Percentiles rank a stretch among this genome's conserved stretches.
Conservation (phyloP, 352 stramenopile species). For the Thalassiosira exigua region DNA sequence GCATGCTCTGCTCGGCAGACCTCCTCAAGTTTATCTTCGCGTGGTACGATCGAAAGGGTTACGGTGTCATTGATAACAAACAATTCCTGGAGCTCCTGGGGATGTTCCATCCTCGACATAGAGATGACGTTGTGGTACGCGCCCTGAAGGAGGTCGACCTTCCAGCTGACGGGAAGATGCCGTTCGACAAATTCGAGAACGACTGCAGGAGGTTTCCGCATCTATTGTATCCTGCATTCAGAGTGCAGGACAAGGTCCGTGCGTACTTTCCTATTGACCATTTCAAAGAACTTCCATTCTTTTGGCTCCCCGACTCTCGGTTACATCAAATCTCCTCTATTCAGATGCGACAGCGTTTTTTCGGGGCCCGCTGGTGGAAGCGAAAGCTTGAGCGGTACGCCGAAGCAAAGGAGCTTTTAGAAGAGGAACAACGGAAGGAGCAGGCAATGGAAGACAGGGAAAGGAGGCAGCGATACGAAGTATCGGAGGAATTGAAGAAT, state of each 20-base stretch:
- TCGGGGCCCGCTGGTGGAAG: slow-evolving; percentile 46
- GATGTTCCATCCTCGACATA: slow-evolving; percentile 49
- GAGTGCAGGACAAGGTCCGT: slow-evolving; percentile 50
- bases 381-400: slow-evolving; percentile 39
- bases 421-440: slow-evolving; percentile 21
- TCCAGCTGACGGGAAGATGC: slow-evolving; percentile 32
- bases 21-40: slow-evolving; percentile 22
- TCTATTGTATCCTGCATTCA: slow-evolving; percentile 53
- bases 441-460: slow-evolving; percentile 18
- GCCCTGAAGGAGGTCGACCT: slow-evolving; percentile 45
- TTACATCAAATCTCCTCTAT: too few relatives aligned
- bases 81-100: slow-evolving; percentile 41
- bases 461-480: slow-evolving; percentile 34
- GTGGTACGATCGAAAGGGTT: slow-evolving; percentile 34
- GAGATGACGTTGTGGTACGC: slow-evolving; percentile 28
- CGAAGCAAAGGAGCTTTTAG: slow-evolving; percentile 28
- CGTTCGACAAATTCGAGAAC: slow-evolving; percentile 36
- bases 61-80: slow-evolving; percentile 43
- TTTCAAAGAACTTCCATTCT: not conserved
- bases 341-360: slow-evolving; percentile 47
- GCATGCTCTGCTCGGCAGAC: slow-evolving; percentile 38
- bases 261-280: not conserved
- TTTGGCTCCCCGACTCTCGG: too few relatives aligned
- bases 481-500: slow-evolving; percentile 26
- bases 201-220: slow-evolving; percentile 34